Conservation (phyloP, 2,329 filamentous ascomycete species). For the Colletotrichum caudatum region DNA sequence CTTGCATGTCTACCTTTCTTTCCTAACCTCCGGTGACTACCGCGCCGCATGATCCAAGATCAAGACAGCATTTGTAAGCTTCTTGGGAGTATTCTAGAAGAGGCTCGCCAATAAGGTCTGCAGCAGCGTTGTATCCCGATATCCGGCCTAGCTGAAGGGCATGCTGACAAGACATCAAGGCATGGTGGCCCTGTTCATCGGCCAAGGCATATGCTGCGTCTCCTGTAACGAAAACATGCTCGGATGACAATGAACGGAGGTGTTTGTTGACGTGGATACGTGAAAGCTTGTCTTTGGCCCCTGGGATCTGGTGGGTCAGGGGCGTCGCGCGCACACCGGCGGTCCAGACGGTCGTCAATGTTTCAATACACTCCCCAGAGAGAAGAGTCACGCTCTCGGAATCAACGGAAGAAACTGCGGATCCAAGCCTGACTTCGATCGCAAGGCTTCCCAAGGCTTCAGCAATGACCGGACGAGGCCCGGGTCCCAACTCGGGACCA, state of each 20-base stretch:
- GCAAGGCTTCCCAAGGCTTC: constrained; percentile 48
- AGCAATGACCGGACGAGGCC: constrained; percentile 50
- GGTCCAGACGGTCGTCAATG: constrained; percentile 53
- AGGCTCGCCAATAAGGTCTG: constrained; percentile 48
- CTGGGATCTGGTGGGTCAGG: constrained; percentile 50
- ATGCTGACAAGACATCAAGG: constrained; percentile 56
- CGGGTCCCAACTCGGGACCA: constrained; percentile 50
- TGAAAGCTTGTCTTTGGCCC: constrained; percentile 46
- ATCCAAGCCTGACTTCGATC: constrained; percentile 49
- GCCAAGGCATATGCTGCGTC: constrained; percentile 48
- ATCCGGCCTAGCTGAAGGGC: constrained; percentile 51
- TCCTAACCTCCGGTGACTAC: constrained; percentile 50
- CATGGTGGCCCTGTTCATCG: constrained; percentile 46
- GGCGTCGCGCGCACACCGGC: constrained; percentile 50
- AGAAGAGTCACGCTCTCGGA: constrained; percentile 44
- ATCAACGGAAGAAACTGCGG: constrained; percentile 46
- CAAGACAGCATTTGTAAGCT: constrained; percentile 51
- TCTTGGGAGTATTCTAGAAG: constrained; percentile 48
- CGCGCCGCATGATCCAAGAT: constrained; percentile 51
- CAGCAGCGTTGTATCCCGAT: constrained; percentile 51
- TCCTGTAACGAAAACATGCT: constrained; percentile 50
- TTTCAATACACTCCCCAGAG: constrained; percentile 50
- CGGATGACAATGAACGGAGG: constrained; percentile 45
- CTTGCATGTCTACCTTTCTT: constrained; percentile 46
- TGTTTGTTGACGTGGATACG: constrained; percentile 49